phyloP scores from a whole-genome alignment of 768 basidiomycete species.

The Kwoniella europaea region DNA sequence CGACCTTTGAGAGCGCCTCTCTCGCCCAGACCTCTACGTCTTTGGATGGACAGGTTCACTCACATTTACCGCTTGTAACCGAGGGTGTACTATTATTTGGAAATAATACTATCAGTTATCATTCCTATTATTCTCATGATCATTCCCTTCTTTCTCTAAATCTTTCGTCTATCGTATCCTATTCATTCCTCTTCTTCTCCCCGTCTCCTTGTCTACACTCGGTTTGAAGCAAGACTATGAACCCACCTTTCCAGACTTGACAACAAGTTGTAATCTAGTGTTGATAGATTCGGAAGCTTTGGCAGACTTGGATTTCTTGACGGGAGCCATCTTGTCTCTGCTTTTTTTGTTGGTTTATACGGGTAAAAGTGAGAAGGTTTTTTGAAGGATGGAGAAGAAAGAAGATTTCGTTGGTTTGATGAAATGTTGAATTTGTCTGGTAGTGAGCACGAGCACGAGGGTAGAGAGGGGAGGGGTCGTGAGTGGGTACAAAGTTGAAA shows the following conservation, averaged over 20 bases:
- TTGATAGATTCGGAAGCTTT: slow-evolving; percentile 94
- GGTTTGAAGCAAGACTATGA: background rate
- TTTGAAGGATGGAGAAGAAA: slow-evolving; percentile 13
- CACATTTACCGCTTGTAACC: slow-evolving; percentile 99
- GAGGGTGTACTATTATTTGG: slow-evolving; percentile 68
- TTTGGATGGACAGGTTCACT: slow-evolving; percentile 56
- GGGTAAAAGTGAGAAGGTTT: slow-evolving; percentile 16
- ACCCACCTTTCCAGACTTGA: slow-evolving; percentile 86
- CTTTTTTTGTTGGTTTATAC: slow-evolving; percentile 13
- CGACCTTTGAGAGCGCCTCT: background rate
- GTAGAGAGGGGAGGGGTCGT: background rate
- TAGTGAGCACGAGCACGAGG: slow-evolving; percentile 13
- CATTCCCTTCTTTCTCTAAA: background rate
- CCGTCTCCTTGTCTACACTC: background rate
- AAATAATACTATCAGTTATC: background rate
- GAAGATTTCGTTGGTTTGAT: background rate
- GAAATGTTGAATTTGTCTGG: slow-evolving; percentile 10
- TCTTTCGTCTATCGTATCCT: background rate
- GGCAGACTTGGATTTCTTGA: slow-evolving; percentile 91
- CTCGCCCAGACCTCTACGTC: background rate
- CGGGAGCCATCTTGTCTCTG: slow-evolving; percentile 74
- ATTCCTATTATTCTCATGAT: background rate
- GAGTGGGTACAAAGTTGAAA: background rate
- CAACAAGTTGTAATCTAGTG: slow-evolving; percentile 85
- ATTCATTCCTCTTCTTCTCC: slow-evolving; percentile 5